Evolutionary conservation across 106 monocot genomes (phyloP).

Genomic region (Platanthera zijinensis): DNA sequence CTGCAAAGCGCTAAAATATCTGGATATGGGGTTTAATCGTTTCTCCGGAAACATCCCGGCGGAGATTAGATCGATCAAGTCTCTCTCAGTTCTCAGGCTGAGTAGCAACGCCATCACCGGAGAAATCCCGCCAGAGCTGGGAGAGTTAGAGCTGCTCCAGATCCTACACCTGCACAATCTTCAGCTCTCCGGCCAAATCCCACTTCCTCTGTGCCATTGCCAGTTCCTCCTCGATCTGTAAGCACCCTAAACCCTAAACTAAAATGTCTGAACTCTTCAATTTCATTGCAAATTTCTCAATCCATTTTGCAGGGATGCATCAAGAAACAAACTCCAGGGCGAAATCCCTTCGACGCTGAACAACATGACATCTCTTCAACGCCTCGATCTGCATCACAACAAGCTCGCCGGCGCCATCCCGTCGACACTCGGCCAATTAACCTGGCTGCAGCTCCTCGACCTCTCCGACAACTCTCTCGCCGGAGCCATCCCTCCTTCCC

Average conservation of each 20-base stretch:
- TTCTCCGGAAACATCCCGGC: constrained; percentile 55
- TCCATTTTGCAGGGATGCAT: constrained; percentile 59
- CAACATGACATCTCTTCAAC: constrained; percentile 61
- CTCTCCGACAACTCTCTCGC: constrained; percentile 64
- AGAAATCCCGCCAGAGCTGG: constrained; percentile 45
- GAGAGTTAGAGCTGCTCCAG: constrained; percentile 46
- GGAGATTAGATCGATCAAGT: constrained; percentile 42
- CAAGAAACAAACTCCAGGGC: constrained; percentile 61
- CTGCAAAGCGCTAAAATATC: constrained; percentile 37
- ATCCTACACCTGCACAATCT: constrained; percentile 57
- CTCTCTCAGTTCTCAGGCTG: constrained; percentile 54
- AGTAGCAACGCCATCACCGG: constrained; percentile 49
- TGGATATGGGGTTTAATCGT: constrained; percentile 58
- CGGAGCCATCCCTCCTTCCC: constrained; percentile 47
- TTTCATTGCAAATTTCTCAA: background rate
- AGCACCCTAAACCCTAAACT: constrained; percentile 19
- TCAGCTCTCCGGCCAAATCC: constrained; percentile 66
- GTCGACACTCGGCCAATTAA: constrained; percentile 35
- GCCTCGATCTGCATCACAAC: constrained; percentile 71
- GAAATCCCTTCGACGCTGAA: constrained; percentile 52
- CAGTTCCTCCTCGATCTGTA: constrained; percentile 71
- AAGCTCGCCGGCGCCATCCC: constrained; percentile 58
- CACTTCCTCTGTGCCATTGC: constrained; percentile 53
- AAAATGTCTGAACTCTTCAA: background rate
- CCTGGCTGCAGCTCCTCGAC: constrained; percentile 44